Conservation (phyloP, 2,329 filamentous ascomycete genomes). For the Thielaviopsis populi region DNA sequence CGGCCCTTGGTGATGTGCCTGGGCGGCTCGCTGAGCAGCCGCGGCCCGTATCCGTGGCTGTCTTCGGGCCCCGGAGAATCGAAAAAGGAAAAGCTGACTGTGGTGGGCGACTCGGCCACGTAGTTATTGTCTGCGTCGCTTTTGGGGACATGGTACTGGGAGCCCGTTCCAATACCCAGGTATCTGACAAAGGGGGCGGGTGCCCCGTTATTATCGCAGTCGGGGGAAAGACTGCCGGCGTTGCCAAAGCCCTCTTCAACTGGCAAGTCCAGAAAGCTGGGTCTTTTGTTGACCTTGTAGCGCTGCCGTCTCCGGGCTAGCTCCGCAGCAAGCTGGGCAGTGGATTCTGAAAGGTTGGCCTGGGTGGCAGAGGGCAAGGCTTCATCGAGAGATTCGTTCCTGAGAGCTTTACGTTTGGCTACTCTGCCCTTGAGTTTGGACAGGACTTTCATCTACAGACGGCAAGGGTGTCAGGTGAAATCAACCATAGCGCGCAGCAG, state of each 20-base stretch:
- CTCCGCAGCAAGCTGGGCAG: slow-evolving; percentile 8
- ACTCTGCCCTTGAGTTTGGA: slow-evolving; percentile 65
- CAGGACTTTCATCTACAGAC: slow-evolving; percentile 66
- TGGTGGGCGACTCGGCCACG: slow-evolving; percentile 56
- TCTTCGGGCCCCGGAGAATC: slow-evolving; percentile 31
- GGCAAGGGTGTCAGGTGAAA: background rate
- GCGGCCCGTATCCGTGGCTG: background rate
- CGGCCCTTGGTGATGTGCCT: background rate
- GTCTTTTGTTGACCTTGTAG: slow-evolving; percentile 9
- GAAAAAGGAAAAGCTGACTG: slow-evolving; percentile 76
- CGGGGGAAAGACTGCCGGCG: background rate
- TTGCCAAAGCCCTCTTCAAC: slow-evolving; percentile 24
- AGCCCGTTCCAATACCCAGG: slow-evolving; percentile 60
- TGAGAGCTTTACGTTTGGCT: slow-evolving; percentile 26
- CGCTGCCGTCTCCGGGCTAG: slow-evolving; percentile 7
- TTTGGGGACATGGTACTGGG: slow-evolving; percentile 23
- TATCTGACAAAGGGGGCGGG: slow-evolving; percentile 32
- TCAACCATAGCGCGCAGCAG: background rate
- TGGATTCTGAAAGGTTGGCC: slow-evolving; percentile 13
- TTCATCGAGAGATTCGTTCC: background rate
- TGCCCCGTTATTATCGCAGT: slow-evolving; percentile 20
- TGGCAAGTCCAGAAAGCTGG: slow-evolving; percentile 19
- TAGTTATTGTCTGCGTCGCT: slow-evolving; percentile 31
- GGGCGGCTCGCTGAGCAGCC: background rate
- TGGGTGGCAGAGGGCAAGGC: slow-evolving; percentile 10